Base-by-base conservation (phyloP, 1,284 basidiomycete genomes). In the Ustanciosporium gigantosporum region DNA sequence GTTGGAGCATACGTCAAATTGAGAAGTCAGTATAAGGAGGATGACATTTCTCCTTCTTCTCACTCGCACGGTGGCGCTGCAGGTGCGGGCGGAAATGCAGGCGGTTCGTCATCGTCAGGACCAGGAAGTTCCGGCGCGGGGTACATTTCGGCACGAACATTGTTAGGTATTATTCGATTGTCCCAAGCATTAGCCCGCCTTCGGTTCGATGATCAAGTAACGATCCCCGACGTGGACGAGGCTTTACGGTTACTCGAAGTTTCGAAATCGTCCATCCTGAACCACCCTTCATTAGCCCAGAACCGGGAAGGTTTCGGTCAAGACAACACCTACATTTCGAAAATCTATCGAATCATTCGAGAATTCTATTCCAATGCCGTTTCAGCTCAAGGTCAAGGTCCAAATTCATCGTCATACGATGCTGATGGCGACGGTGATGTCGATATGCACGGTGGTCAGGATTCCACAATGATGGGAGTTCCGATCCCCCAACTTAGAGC, bases 211-310 rank as follows among this genome's bases (percentile, higher is more conserved):
- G 84, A 87, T 67, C 80, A 80, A 7, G 95, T 98, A 22, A 86
- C 87, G 40, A 84, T 87, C 51, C 83, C 84, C 41, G 95, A 99
- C 76, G 93, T 99, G 4, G 92, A 98, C 77, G 95, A 98, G 81
- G 95, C 95, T 2, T 81, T 99, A 49, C 86, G 95, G 25, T 81
- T 99, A 59, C 96, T 98, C 90, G 91, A 94, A 64, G 91, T 90
- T 59, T 91, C 88, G 80, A 98, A 98, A 79, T 88, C 90, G 68
- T 89, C 86, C 69, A 81, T 98, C 66, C 61, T 72, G 36, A 46
- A 66, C 25, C 53, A 66, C 24, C 34, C 47, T 8, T 50, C 52
- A 3, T 22, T 56, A 14, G 34, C 49, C 1, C 32, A 29, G 1
- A 45, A 22, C 21, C 34, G 44, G 16, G 65, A 66, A 13, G 41